These are phyloP conservation scores for Talaromyces stipitatus DNA, from an alignment of 495 filamentous ascomycete genomes.

Conservation along the genomic window DNA sequence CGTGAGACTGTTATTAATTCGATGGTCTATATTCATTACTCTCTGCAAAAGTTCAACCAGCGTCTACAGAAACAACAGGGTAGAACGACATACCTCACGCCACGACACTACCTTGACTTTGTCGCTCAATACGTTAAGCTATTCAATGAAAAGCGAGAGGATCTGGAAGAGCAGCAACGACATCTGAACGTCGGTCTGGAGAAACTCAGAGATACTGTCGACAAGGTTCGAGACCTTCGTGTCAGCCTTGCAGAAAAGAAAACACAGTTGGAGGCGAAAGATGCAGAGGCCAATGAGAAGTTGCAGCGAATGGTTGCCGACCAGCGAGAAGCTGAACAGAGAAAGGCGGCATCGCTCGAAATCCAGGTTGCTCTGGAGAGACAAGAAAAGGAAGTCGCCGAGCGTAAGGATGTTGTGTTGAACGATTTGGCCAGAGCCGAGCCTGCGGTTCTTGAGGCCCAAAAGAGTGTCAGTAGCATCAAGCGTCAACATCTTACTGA, in stretches of 20 bases:
- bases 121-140: constrained; percentile 96
- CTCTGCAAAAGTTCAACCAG: constrained; percentile 78
- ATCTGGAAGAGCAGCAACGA: constrained; percentile 95
- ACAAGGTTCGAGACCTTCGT: constrained; percentile 90
- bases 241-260: constrained; percentile 90
- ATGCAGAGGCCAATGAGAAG: constrained; percentile 94
- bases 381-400: constrained; percentile 82
- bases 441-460: constrained; percentile 85
- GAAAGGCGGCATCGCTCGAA: constrained; percentile 77
- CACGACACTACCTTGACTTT: constrained; percentile 95
- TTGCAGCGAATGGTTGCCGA: constrained; percentile 94
- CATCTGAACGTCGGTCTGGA: constrained; percentile 97
- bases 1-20: constrained; percentile 87
- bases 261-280: constrained; percentile 83
- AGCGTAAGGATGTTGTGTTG: constrained; percentile 75
- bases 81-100: constrained; percentile 85
- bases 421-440: constrained; percentile 85
- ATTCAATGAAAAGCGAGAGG: constrained; percentile 97
- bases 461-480: constrained; percentile 94
- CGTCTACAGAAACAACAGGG: constrained; percentile 88
- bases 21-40: constrained; percentile 98
- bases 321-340: constrained; percentile 90
- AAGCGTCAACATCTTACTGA: constrained; percentile 95
- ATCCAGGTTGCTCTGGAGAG: constrained; percentile 80
- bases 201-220: constrained; percentile 95